phyloP scores from a whole-genome alignment of 768 basidiomycete genomes.

The Boletus subparvulus region DNA sequence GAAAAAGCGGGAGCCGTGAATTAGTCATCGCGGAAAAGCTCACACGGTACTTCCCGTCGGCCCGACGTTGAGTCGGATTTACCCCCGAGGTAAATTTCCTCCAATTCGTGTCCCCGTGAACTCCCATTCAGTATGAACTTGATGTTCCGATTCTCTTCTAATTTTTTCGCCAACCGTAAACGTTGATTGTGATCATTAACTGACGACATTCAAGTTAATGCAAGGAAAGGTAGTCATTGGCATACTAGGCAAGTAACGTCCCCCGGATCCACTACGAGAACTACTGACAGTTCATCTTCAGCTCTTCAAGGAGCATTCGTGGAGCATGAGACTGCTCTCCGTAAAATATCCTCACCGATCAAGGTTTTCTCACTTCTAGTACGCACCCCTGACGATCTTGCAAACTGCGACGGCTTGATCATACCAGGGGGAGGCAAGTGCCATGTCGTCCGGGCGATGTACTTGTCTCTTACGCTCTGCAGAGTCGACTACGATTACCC shows the following conservation, averaged over 20 bases:
- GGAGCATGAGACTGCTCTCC: conserved; percentile 76
- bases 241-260: conserved; percentile 46
- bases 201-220: conserved; percentile 1
- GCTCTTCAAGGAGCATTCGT: conserved; percentile 92
- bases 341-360: conserved; percentile 49
- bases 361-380: conserved; percentile 58
- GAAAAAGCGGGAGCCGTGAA: conserved; percentile 21
- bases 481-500: conserved; percentile 93
- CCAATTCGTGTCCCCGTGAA: background rate
- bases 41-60: conserved; percentile 26
- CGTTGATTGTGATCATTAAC: background rate
- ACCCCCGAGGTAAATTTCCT: background rate
- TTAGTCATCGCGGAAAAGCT: conserved; percentile 30
- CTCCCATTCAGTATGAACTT: conserved; percentile 1
- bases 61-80: conserved; percentile 4
- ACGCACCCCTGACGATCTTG: conserved; percentile 72
- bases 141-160: background rate
- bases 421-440: conserved; percentile 86
- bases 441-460: background rate
- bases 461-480: background rate
- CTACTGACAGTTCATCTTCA: conserved; percentile 28
- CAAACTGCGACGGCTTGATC: conserved; percentile 76
- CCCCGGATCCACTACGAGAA: background rate
- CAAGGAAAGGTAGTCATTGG: conserved; percentile 39
- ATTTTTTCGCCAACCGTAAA: background rate